Conservation (phyloP, 2,329 filamentous ascomycete species). For the Fusarium verrucosum region DNA sequence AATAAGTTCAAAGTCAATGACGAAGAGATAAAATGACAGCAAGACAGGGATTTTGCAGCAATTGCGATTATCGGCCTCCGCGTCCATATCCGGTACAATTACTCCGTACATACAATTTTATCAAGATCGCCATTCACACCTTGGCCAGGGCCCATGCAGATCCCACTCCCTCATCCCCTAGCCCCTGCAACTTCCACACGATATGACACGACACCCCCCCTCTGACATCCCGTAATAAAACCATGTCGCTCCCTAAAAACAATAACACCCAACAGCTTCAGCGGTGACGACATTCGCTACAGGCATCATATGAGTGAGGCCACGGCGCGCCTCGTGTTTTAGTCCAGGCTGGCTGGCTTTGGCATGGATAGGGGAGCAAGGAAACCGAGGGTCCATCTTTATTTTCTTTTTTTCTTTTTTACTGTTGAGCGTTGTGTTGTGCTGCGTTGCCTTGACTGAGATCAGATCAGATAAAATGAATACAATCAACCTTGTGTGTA, state of each 20-base stretch:
- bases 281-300: slow-evolving; percentile 34
- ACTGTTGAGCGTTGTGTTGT: background rate
- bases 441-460: background rate
- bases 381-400: slow-evolving; percentile 28
- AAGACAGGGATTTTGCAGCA: slow-evolving; percentile 24
- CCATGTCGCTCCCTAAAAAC: slow-evolving; percentile 12
- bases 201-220: slow-evolving; percentile 34
- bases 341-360: too few relatives aligned
- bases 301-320: background rate
- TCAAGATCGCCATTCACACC: slow-evolving; percentile 34
- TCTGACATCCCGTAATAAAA: slow-evolving; percentile 14
- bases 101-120: slow-evolving; percentile 7
- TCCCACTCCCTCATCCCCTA: slow-evolving; percentile 13
- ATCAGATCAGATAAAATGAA: slow-evolving; percentile 13
- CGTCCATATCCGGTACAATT: slow-evolving; percentile 8
- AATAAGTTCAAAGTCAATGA: background rate
- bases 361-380: slow-evolving; percentile 1
- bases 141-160: slow-evolving; percentile 23
- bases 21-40: background rate
- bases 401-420: background rate
- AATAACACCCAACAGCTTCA: slow-evolving; percentile 19
- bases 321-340: slow-evolving; percentile 33
- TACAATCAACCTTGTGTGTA: background rate
- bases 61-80: slow-evolving; percentile 30
- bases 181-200: slow-evolving; percentile 18